A percentile compares a stretch with the other conserved stretches of the same genome.
phyloP scores from a whole-genome alignment of 129 eudicot genomes.

The Erigeron canadensis region DNA sequence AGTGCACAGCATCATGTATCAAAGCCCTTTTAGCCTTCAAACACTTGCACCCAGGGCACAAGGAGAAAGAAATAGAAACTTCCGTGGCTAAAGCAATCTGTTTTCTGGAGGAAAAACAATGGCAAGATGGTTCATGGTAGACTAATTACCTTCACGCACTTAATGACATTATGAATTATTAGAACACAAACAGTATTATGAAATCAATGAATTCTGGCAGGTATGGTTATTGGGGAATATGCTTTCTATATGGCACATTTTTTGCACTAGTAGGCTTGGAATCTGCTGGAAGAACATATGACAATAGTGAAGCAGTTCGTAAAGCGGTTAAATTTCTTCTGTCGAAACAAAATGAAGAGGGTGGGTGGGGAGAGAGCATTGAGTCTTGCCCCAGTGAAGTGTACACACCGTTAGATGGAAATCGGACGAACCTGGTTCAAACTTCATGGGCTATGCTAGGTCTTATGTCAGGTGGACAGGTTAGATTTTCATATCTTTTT shows the following conservation, averaged over 20 bases:
- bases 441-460: slow-evolving; percentile 52
- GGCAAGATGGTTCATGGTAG: slow-evolving; percentile 50
- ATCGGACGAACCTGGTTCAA: slow-evolving; percentile 37
- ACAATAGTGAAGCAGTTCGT: slow-evolving; percentile 38
- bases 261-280: slow-evolving; percentile 46
- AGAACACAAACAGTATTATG: background rate
- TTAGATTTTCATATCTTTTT: slow-evolving; percentile 1
- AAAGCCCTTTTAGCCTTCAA: slow-evolving; percentile 54
- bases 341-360: slow-evolving; percentile 45
- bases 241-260: slow-evolving; percentile 54
- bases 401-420: slow-evolving; percentile 37
- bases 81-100: slow-evolving; percentile 37
- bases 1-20: slow-evolving; percentile 54
- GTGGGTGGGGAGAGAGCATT: slow-evolving; percentile 74
- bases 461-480: slow-evolving; percentile 46
- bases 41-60: slow-evolving; percentile 43
- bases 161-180: background rate
- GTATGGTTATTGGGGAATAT: slow-evolving; percentile 69
- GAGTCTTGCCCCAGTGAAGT: slow-evolving; percentile 61
- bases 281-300: slow-evolving; percentile 49
- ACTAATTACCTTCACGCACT: slow-evolving; percentile 5
- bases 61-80: slow-evolving; percentile 55
- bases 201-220: slow-evolving; percentile 29
- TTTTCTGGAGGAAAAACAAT: slow-evolving; percentile 33
- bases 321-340: slow-evolving; percentile 45